Evolutionary conservation across 345 rosid species (phyloP), one percentile per base, ranked within the genome.

Genomic region (Hibiscus tridactylites): DNA sequence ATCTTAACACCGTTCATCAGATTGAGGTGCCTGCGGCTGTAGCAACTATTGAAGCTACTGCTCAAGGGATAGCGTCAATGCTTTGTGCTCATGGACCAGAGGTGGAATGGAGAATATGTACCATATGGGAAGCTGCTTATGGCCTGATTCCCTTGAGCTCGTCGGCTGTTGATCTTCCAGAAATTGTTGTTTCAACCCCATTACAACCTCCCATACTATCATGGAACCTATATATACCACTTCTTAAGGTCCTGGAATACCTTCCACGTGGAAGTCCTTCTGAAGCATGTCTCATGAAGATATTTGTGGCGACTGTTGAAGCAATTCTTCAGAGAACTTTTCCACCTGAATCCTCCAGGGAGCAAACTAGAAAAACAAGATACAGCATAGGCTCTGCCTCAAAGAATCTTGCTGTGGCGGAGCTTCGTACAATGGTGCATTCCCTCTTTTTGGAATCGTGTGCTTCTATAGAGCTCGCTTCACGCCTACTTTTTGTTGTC

Each of bases 1-100:
- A n/a, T 72, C 49, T 49, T 70, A 61, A 77, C 65, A 56, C 57
- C 44, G 76, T 70, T 74, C 70, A 72, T 46, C 89, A 94, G 98
- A 88, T 90, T 78, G 98, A 94, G 84, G 91, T 91, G 71, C 96
- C 98, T 72, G 95, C 96, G 44, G 93, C 96, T 79, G 96, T 87
- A 88, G 97, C 96, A 73, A 91, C 92, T 56, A 94, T 94, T 77
- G 98, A 94, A 87, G 98, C 98, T 71, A 94, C 98, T 66, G 98
- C 98, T 69, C 98, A 94, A 81, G 98, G 98, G 75, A 94, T 94
- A 77, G 98, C 97, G 37, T 94, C 98, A 12, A 90, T 94, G 97
- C 97, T 94, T 74, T 94, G 98, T 81, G 98, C 97, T 78, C 98
- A 94, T 72, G 98, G 98, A 60, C 98, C 98, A 29, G 97, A 94